These are phyloP conservation scores for Beauveria australis DNA, from an alignment of 2,329 filamentous ascomycete species.

Conservation along the genomic window DNA sequence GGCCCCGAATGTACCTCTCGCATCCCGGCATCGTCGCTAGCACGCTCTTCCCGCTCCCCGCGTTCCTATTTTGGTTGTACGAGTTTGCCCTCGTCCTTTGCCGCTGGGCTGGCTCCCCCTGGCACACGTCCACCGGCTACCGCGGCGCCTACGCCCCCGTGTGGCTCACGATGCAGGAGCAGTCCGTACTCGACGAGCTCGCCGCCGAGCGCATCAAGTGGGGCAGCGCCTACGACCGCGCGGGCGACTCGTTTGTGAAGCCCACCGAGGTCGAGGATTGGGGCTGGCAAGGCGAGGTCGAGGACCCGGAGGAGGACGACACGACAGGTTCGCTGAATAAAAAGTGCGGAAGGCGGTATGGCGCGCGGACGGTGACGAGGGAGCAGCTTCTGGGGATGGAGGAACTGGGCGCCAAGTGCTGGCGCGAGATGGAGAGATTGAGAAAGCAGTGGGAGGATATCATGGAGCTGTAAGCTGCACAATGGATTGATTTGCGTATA, in stretches of 20 bases:
- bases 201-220: slow-evolving; percentile 61
- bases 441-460: slow-evolving; percentile 55
- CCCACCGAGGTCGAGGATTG: slow-evolving; percentile 81
- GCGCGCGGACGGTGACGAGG: slow-evolving; percentile 49
- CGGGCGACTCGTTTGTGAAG: slow-evolving; percentile 54
- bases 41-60: slow-evolving; percentile 66
- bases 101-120: slow-evolving; percentile 75
- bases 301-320: slow-evolving; percentile 36
- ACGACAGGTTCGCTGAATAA: slow-evolving; percentile 40
- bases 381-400: slow-evolving; percentile 56
- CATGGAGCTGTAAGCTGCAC: slow-evolving; percentile 15
- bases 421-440: slow-evolving; percentile 65
- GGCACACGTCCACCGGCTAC: slow-evolving; percentile 76
- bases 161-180: slow-evolving; percentile 66
- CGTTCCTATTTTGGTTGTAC: slow-evolving; percentile 64
- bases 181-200: slow-evolving; percentile 51
- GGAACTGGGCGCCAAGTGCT: slow-evolving; percentile 50
- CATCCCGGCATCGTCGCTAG: slow-evolving; percentile 87
- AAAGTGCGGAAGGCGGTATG: slow-evolving; percentile 50
- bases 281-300: slow-evolving; percentile 60
- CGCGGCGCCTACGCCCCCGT: slow-evolving; percentile 66
- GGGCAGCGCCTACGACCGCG: slow-evolving; percentile 63
- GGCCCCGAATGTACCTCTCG: slow-evolving; percentile 63
- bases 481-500: not conserved
- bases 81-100: slow-evolving; percentile 58